These are phyloP conservation scores for Botrytis fragariae DNA, from an alignment of 2,329 filamentous ascomycete species.

Conservation along the genomic window DNA sequence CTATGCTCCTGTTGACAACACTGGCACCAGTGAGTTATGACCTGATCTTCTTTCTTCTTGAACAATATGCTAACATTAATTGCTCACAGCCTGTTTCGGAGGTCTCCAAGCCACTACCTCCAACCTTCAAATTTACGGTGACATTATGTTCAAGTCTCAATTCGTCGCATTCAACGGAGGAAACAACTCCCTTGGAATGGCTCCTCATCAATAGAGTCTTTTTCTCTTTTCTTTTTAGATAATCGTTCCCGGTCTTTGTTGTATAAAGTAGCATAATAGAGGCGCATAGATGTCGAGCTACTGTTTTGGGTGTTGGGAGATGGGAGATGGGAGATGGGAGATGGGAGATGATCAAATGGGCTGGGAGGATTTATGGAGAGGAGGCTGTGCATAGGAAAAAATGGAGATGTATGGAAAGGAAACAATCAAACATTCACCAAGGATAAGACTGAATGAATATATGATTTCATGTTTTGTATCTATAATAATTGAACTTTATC, in stretches of 20 bases:
- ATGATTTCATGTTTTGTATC: constrained; percentile 7
- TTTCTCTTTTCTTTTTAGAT: constrained; percentile 4
- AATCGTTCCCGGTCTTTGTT: not conserved
- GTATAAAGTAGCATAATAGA: constrained; percentile 8
- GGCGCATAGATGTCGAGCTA: constrained; percentile 1
- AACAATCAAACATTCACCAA: constrained; percentile 9
- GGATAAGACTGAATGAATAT: constrained; percentile 8
- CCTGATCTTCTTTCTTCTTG: not conserved
- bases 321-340: constrained; percentile 1
- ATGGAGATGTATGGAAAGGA: constrained; percentile 1
- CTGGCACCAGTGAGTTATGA: constrained; percentile 47
- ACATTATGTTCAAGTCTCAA: constrained; percentile 61
- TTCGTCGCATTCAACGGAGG: constrained; percentile 57
- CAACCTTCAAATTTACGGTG: constrained; percentile 60
- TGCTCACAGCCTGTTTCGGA: constrained; percentile 57
- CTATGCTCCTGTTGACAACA: constrained; percentile 48
- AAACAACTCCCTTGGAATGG: constrained; percentile 54
- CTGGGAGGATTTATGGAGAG: not conserved
- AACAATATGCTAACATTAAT: constrained; percentile 13
- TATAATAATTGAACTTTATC: constrained; percentile 2
- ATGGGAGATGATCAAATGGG: not conserved
- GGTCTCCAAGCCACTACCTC: constrained; percentile 60
- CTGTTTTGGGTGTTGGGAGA: constrained; percentile 3
- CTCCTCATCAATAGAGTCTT: constrained; percentile 37
- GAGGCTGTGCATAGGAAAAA: not conserved